Conservation (phyloP, 192 early-diverging fungal genomes). For the Mortierella alpina region DNA sequence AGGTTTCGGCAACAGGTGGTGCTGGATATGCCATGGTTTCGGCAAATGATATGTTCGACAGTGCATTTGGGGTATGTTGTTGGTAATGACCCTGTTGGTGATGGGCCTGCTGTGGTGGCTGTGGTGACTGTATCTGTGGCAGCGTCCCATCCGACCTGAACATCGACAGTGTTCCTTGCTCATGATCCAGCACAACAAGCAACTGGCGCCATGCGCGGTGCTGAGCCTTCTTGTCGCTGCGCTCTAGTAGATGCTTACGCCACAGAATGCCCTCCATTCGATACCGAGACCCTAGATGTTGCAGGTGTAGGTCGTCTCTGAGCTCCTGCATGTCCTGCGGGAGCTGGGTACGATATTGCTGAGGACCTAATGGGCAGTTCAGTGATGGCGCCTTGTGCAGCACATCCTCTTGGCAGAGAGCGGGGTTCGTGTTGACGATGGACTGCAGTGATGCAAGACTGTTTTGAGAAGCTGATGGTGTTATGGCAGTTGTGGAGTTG, state of each 20-base stretch:
- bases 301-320: constrained; percentile 12
- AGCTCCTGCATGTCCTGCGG: constrained; percentile 2
- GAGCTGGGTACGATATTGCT: neutral
- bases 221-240: constrained; percentile 80
- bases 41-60: neutral
- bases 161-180: constrained; percentile 84
- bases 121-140: constrained; percentile 7
- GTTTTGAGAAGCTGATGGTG: constrained; percentile 34
- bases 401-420: neutral
- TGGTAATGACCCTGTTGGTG: neutral
- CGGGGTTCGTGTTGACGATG: neutral
- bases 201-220: constrained; percentile 90
- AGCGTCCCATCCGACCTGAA: constrained; percentile 72
- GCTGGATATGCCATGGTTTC: neutral
- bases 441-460: constrained; percentile 34
- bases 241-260: constrained; percentile 87
- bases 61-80: no score
- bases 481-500: constrained; percentile 12
- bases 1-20: neutral
- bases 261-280: constrained; percentile 84
- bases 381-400: neutral
- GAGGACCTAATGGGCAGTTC: neutral
- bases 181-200: constrained; percentile 70
- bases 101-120: neutral
- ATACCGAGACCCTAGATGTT: constrained; percentile 45